Conservation (phyloP, 2,329 filamentous ascomycete species). For the Orbilia brochopaga region DNA sequence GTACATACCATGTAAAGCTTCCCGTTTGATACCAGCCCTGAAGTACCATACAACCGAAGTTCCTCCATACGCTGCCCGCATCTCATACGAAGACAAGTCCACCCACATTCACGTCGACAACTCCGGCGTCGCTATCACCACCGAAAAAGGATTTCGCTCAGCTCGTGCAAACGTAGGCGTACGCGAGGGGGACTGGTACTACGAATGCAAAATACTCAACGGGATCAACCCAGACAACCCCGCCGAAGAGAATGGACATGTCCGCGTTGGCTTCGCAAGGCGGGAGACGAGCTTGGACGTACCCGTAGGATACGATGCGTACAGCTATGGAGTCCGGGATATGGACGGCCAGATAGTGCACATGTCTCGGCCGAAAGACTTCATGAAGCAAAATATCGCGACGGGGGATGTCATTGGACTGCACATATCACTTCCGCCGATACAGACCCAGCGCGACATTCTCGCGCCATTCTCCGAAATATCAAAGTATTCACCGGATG, state of each 20-base stretch:
- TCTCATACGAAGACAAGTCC: conserved; percentile 92
- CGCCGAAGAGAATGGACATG: conserved; percentile 63
- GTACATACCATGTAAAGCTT: conserved; percentile 88
- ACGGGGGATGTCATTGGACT: conserved; percentile 87
- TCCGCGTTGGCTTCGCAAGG: conserved; percentile 85
- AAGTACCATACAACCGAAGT: conserved; percentile 90
- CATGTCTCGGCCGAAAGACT: conserved; percentile 89
- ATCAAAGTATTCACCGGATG: conserved; percentile 71
- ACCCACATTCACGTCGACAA: conserved; percentile 82
- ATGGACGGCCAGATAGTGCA: conserved; percentile 89
- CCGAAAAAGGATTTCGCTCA: conserved; percentile 91
- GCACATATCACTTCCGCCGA: conserved; percentile 86
- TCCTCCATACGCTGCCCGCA: conserved; percentile 78
- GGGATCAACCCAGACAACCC: conserved; percentile 63
- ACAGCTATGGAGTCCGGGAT: conserved; percentile 92
- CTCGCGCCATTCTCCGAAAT: conserved; percentile 56
- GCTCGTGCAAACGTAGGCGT: conserved; percentile 88
- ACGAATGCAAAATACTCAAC: conserved; percentile 86
- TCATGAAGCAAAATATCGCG: conserved; percentile 70
- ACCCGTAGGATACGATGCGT: conserved; percentile 84
- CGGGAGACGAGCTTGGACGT: conserved; percentile 75
- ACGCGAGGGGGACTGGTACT: conserved; percentile 88
- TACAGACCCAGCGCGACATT: conserved; percentile 84
- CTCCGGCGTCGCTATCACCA: conserved; percentile 77
- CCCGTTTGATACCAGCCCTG: conserved; percentile 80